phyloP scores from a whole-genome alignment of 208 protist species.

The Acanthamoeba triangularis region DNA sequence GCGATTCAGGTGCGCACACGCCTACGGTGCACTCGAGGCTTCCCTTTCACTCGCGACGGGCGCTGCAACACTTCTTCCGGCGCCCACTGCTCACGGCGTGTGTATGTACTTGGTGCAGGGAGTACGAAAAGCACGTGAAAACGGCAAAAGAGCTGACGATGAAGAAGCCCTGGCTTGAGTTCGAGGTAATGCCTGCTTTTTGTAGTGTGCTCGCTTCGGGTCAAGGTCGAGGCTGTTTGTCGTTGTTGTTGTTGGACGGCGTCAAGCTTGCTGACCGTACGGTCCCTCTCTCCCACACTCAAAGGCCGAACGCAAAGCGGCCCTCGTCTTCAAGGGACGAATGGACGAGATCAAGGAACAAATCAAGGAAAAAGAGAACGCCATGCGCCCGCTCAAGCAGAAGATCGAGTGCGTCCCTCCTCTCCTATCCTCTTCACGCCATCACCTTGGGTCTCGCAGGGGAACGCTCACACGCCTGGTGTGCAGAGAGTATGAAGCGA shows the following conservation, averaged over 20 bases:
- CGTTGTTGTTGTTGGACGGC: background rate
- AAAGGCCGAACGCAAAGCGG: conserved; percentile 5
- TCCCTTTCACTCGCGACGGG: no score
- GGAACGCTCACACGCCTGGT: no score
- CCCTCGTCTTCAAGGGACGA: background rate
- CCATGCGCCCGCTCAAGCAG: conserved; percentile 34
- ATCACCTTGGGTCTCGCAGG: background rate
- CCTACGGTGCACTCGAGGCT: background rate
- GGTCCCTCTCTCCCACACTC: no score
- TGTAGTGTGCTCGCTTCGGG: background rate
- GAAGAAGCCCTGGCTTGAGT: conserved; percentile 49
- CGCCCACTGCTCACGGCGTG: no score
- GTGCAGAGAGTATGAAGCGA: background rate
- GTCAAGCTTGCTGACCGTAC: background rate
- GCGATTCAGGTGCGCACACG: background rate
- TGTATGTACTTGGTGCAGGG: background rate
- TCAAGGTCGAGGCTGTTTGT: no score
- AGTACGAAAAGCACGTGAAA: conserved; percentile 55
- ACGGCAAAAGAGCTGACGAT: background rate
- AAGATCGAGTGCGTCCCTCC: background rate
- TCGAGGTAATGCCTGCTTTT: background rate
- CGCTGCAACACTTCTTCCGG: background rate
- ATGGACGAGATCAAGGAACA: background rate
- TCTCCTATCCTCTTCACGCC: background rate
- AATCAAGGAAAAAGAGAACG: conserved; percentile 72